Base-by-base conservation (phyloP, 495 filamentous ascomycete species). In the Penicillium roqueforti region DNA sequence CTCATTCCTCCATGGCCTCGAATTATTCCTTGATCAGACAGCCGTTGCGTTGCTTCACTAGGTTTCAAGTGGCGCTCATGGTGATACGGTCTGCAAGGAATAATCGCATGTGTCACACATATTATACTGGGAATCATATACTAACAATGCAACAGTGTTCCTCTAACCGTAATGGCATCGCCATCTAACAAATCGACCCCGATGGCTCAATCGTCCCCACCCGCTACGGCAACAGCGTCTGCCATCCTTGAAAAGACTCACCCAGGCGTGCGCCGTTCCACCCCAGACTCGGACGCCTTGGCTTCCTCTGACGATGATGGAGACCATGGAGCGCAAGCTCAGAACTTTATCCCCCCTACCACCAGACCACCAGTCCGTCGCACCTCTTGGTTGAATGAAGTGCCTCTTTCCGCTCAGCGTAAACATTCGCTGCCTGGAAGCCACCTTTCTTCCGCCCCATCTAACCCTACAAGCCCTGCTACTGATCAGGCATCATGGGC, bases 231-330 rank as follows among this genome's bases (percentile, higher is more conserved):
- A 60, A 86, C 76, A 55, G 80, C 81, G 34, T 78, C 82, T 26
- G 74, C 87, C 23, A 74, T 88, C 44, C 76, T 87, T 18, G 89
- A 93, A 52, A 91, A 88, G 65, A 74, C 85, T 48, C 85, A 87
- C 58, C 70, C 73, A 7, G 78, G 76, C 42, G 71, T 83, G 37
- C 83, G 88, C 58, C 85, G 87, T 51, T 90, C 90, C 16, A 96
- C 92, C 6, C 92, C 92, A 14, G 92, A 96, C 62, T 96, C 91
- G 6, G 92, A 97, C 63, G 92, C 91, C 38, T 73, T 97, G 43
- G 89, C 87, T 34, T 96, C 91, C 55, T 96, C 92, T 3, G 92
- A 97, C 63, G 92, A 97, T 61, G 92, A 97, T 65, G 80, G 74
- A 31, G 91, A 80, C 28, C 77, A 81, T 56, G 56, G 59, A 14